Percentiles rank a stretch among this genome's conserved stretches.
These are phyloP conservation scores for Calocera cornea DNA, from an alignment of 768 basidiomycete genomes.

Conservation along the genomic window DNA sequence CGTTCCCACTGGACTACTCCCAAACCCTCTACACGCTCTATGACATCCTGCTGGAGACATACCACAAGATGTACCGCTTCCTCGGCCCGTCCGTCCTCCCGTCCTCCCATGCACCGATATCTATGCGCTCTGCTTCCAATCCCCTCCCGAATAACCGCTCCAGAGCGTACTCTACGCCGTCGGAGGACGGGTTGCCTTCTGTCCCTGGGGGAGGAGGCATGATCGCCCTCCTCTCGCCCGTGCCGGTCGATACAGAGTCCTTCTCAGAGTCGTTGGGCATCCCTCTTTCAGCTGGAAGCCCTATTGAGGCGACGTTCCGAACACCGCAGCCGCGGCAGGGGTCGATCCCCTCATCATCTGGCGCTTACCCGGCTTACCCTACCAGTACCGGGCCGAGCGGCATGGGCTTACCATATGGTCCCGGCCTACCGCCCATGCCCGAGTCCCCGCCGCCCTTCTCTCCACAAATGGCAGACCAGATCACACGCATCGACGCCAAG, in stretches of 20 bases:
- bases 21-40: conserved; percentile 78
- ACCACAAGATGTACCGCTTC: conserved; percentile 71
- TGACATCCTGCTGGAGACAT: conserved; percentile 79
- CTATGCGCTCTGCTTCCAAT: conserved; percentile 5
- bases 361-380: neutral
- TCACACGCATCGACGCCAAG: conserved; percentile 69
- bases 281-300: neutral
- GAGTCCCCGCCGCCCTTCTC: conserved; percentile 11
- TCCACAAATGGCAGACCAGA: conserved; percentile 40
- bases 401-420: conserved; percentile 2
- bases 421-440: conserved; percentile 4
- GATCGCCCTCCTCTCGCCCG: conserved; percentile 4
- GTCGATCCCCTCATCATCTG: neutral
- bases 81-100: conserved; percentile 42
- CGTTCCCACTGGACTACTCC: conserved; percentile 81
- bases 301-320: neutral
- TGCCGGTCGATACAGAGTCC: neutral
- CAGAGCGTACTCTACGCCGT: neutral
- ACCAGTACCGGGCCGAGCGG: conserved; percentile 6
- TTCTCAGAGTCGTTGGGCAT: neutral
- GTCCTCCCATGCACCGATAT: conserved; percentile 20
- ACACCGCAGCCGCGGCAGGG: neutral
- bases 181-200: neutral
- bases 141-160: conserved; percentile 5
- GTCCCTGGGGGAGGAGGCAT: neutral